Base-by-base conservation (phyloP, 345 rosid genomes). In the Raphanus raphanistrum region DNA sequence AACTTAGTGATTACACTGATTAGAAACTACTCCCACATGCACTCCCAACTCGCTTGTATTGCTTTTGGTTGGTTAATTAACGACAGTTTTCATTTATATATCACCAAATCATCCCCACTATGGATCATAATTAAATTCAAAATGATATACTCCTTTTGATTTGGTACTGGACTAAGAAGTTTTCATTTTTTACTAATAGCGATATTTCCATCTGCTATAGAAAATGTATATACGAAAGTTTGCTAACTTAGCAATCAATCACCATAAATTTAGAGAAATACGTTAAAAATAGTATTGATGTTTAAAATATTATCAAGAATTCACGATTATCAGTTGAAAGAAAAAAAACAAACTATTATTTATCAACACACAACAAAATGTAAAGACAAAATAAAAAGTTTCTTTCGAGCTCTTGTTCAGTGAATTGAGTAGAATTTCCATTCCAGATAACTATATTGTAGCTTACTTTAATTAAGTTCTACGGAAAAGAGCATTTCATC, bases 21-120 rank as follows among this genome's bases (percentile, higher is more conserved):
- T 35, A 73, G 26, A 62, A 73, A 54, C 78, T 52, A 61, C 50
- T 68, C 78, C 74, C 82, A 79, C 78, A 79, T 79, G 78, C 82
- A 62, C 33, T 7, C 45, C 62, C 72, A 26, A 67, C 73, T 60
- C 54, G 69, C 67, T 60, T 79, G 69, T 57, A 7, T 45, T 26
- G 66, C 65, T 73, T 66, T 73, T 73, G 58, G 64, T 79, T 79
- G 77, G 77, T 32, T 36, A 16, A 50, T 73, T 68, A 62, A 50
- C 69, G 73, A 66, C 73, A 66, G 2, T 43, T 59, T 78, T 72
- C 54, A 31, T 66, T 66, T 66, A 17, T 78, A 58, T 36, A 63
- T 76, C 55, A 61, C 41, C 63, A 60, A 13, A 60, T 68, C 28
- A 45, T 43, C 16, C 45, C 61, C 11, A 75, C 11, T 21, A 29